Percentiles rank a stretch among this genome's conserved stretches.
These are phyloP conservation scores for Suillus ampliporus DNA, from an alignment of 768 basidiomycete species.

Conservation along the genomic window DNA sequence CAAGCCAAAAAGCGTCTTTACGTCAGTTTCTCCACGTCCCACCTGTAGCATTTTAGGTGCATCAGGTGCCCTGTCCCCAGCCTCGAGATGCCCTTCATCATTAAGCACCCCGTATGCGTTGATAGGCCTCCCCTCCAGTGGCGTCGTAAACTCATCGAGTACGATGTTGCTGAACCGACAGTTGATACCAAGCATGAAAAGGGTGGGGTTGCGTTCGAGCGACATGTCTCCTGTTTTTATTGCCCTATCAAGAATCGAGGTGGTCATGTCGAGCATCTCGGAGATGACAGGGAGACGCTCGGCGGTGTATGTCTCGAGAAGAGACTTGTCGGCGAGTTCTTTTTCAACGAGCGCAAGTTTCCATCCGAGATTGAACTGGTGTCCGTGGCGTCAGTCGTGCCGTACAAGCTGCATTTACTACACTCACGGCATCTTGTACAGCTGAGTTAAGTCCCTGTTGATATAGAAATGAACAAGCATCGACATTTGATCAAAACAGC, in stretches of 20 bases:
- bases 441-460: constrained; percentile 42
- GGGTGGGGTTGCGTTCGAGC: not conserved
- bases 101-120: constrained; percentile 11
- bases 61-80: constrained; percentile 16
- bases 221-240: too few species aligned
- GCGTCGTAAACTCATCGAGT: constrained; percentile 6
- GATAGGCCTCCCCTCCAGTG: not conserved
- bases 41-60: constrained; percentile 23
- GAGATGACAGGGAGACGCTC: constrained; percentile 35
- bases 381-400: not conserved
- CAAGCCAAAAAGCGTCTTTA: constrained; percentile 32
- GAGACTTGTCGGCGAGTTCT: constrained; percentile 23
- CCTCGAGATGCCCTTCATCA: constrained; percentile 17
- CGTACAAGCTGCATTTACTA: not conserved
- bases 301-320: constrained; percentile 30
- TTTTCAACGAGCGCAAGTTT: constrained; percentile 32
- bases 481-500: too few species aligned
- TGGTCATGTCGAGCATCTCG: constrained; percentile 31
- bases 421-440: constrained; percentile 45
- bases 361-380: constrained; percentile 30
- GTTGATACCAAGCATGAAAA: constrained; percentile 38
- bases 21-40: constrained; percentile 10
- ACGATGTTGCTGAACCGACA: constrained; percentile 19
- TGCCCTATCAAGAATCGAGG: constrained; percentile 17
- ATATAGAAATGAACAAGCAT: not conserved